Conservation (phyloP, 768 basidiomycete genomes). For the Lactarius evosmus region DNA sequence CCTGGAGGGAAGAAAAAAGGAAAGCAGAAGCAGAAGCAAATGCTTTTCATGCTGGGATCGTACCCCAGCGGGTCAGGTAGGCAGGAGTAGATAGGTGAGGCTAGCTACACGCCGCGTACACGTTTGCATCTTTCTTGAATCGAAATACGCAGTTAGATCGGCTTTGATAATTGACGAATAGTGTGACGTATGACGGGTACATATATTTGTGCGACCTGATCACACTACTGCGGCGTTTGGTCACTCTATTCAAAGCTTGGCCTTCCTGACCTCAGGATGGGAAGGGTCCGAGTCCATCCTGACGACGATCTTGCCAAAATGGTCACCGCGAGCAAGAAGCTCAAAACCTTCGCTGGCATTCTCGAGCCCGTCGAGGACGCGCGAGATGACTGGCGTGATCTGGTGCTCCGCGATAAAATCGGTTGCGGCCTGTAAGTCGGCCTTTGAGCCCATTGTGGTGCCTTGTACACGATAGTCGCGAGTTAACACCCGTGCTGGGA, state of each 20-base stretch:
- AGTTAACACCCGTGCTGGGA: neutral
- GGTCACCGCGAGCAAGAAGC: conserved; percentile 56
- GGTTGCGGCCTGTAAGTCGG: conserved; percentile 71
- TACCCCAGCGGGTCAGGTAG: conserved; percentile 38
- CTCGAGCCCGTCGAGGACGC: conserved; percentile 64
- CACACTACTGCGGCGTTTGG: neutral
- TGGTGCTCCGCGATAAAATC: conserved; percentile 61
- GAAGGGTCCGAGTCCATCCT: conserved; percentile 35
- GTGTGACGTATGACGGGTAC: neutral
- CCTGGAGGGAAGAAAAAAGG: conserved; percentile 61
- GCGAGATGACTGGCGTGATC: conserved; percentile 68
- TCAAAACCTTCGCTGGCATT: conserved; percentile 68
- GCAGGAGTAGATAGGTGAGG: neutral
- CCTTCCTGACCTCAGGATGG: neutral
- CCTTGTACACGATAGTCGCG: conserved; percentile 41
- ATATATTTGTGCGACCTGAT: neutral
- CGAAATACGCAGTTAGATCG: neutral
- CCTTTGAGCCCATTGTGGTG: conserved; percentile 79
- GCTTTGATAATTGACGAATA: neutral
- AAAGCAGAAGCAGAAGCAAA: conserved; percentile 84
- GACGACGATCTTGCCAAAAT: conserved; percentile 78
- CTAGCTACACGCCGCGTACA: neutral
- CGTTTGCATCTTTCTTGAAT: neutral
- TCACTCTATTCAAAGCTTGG: conserved; percentile 10
- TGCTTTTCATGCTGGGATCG: conserved; percentile 63